Conservation (phyloP, 2,329 filamentous ascomycete species). For the Paraphoma chrysanthemicola region DNA sequence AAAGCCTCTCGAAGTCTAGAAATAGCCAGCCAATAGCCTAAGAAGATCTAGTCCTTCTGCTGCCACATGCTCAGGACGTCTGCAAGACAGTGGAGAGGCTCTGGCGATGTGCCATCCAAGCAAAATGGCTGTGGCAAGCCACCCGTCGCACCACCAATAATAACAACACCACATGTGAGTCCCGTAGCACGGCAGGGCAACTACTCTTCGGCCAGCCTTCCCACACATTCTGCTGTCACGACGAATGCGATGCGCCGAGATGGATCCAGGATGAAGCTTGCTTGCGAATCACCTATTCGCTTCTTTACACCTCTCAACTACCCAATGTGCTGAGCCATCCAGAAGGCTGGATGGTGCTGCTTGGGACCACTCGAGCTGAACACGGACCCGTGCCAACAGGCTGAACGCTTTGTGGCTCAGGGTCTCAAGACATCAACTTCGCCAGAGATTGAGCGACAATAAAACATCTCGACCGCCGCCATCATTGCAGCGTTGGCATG, state of each 20-base stretch:
- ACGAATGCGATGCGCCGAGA: background rate
- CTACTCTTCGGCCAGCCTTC: background rate
- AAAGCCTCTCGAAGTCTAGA: constrained; percentile 2
- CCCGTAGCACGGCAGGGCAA: too few relatives aligned
- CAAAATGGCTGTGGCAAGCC: background rate
- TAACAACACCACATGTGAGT: background rate
- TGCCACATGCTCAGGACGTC: background rate
- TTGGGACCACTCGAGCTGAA: too few relatives aligned
- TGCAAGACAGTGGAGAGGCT: constrained; percentile 7
- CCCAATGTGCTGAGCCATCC: too few relatives aligned
- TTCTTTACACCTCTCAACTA: too few relatives aligned
- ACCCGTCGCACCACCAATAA: background rate
- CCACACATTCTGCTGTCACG: background rate
- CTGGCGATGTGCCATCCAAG: background rate
- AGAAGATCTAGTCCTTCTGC: background rate
- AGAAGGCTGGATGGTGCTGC: too few relatives aligned
- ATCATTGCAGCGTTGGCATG: too few relatives aligned
- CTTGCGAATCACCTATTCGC: too few relatives aligned
- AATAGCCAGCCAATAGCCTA: constrained; percentile 10
- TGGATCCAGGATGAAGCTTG: background rate
- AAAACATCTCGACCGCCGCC: too few relatives aligned
- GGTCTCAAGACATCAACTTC: too few relatives aligned
- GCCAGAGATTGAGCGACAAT: too few relatives aligned
- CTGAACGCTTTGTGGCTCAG: too few relatives aligned
- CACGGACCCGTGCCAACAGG: too few relatives aligned